These are phyloP conservation scores for Gyrodon lividus DNA, from an alignment of 768 basidiomycete genomes.

Conservation along the genomic window DNA sequence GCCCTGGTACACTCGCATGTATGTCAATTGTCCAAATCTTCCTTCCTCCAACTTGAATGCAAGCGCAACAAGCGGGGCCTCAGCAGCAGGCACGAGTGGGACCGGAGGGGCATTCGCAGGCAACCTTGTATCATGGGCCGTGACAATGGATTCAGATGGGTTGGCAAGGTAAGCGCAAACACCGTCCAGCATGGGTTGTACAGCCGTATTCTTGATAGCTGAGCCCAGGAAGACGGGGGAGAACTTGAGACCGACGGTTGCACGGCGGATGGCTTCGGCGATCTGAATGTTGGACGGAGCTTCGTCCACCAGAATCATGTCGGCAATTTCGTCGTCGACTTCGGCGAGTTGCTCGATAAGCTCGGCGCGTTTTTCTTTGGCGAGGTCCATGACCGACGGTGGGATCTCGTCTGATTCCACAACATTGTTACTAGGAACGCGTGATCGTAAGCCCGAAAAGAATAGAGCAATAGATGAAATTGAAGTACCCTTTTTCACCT, in stretches of 20 bases:
- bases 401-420: slow-evolving; percentile 89
- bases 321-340: slow-evolving; percentile 93
- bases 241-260: slow-evolving; percentile 86
- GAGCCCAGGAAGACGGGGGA: slow-evolving; percentile 97
- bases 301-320: slow-evolving; percentile 85
- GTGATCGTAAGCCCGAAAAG: slow-evolving; percentile 1
- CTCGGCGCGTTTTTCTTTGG: slow-evolving; percentile 81
- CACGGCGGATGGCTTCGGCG: slow-evolving; percentile 80
- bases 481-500: slow-evolving; percentile 87
- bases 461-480: background rate
- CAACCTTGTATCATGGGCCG: slow-evolving; percentile 80
- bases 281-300: slow-evolving; percentile 72
- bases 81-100: slow-evolving; percentile 76
- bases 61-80: slow-evolving; percentile 86
- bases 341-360: slow-evolving; percentile 95
- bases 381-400: slow-evolving; percentile 65
- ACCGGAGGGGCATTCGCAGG: slow-evolving; percentile 67
- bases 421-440: slow-evolving; percentile 58
- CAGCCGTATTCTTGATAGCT: slow-evolving; percentile 94
- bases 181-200: slow-evolving; percentile 92
- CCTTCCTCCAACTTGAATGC: slow-evolving; percentile 99
- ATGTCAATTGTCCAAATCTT: slow-evolving; percentile 94
- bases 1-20: slow-evolving; percentile 98
- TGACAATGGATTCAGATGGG: slow-evolving; percentile 73
- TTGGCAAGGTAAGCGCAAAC: slow-evolving; percentile 94